Conservation (phyloP, 2,329 filamentous ascomycete species). For the Thielaviopsis musarum region DNA sequence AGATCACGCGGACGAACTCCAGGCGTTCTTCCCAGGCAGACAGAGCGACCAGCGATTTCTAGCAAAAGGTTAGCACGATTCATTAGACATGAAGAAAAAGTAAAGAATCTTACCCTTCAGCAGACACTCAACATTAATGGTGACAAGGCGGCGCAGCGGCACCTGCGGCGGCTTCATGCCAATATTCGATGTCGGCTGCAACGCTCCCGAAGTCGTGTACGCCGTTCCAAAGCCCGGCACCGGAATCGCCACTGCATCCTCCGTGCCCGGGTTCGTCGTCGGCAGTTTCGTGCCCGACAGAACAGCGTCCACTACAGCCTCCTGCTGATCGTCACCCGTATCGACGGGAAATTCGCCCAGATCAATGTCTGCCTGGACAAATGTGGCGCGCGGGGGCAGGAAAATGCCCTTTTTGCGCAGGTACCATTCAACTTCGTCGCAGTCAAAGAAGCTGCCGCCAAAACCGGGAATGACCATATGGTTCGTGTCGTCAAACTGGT, state of each 20-base stretch:
- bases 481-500: conserved; percentile 30
- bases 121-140: conserved; percentile 21
- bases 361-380: conserved; percentile 41
- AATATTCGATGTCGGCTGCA: not conserved
- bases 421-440: conserved; percentile 61
- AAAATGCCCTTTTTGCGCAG: conserved; percentile 44
- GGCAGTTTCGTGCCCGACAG: not conserved
- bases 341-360: conserved; percentile 22
- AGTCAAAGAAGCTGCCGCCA: conserved; percentile 61
- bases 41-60: conserved; percentile 22
- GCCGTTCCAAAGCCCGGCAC: conserved; percentile 3
- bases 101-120: conserved; percentile 19
- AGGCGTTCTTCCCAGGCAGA: conserved; percentile 25
- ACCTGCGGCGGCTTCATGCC: conserved; percentile 13
- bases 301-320: conserved; percentile 3
- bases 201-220: not conserved
- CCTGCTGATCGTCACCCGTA: conserved; percentile 1
- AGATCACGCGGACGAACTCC: conserved; percentile 24
- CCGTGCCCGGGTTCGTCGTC: not conserved
- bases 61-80: not conserved
- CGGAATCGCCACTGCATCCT: not conserved
- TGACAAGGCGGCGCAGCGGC: conserved; percentile 19
- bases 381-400: conserved; percentile 44
- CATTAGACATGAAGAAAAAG: not conserved
- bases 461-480: conserved; percentile 41